These are phyloP conservation scores for Leccinum barrowsii DNA, from an alignment of 768 basidiomycete genomes.

Conservation along the genomic window DNA sequence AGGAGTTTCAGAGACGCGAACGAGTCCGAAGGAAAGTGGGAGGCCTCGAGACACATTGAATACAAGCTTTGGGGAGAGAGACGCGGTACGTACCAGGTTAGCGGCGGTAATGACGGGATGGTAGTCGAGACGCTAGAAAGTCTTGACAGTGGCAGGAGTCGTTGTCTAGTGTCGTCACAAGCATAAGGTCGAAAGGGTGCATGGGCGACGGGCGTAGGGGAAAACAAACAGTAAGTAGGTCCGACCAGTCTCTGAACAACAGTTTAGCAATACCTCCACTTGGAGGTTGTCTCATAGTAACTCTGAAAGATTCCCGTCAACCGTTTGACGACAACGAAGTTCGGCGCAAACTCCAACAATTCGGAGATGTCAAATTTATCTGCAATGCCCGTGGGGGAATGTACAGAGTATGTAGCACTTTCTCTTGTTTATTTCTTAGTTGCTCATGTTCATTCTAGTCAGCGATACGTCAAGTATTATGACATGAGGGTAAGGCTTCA, in stretches of 20 bases:
- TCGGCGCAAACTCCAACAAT: constrained; percentile 79
- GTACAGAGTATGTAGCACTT: constrained; percentile 47
- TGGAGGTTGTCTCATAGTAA: constrained; percentile 79
- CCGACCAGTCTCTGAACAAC: constrained; percentile 7
- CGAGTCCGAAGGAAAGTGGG: constrained; percentile 85
- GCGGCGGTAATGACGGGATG: constrained; percentile 42
- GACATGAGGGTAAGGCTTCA: constrained; percentile 67
- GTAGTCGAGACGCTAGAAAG: too few relatives aligned
- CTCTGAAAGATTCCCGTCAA: constrained; percentile 68
- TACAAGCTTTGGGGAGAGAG: neutral
- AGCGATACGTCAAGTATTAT: constrained; percentile 90
- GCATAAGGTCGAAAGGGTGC: too few relatives aligned
- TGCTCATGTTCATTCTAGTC: constrained; percentile 42
- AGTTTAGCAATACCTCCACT: constrained; percentile 49
- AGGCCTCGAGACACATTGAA: constrained; percentile 53
- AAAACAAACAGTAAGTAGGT: too few relatives aligned
- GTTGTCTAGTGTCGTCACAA: too few relatives aligned
- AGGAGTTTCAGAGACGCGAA: constrained; percentile 85
- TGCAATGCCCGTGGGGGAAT: constrained; percentile 64
- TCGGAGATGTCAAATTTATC: constrained; percentile 79
- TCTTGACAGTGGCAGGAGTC: too few relatives aligned
- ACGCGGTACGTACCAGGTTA: constrained; percentile 62
- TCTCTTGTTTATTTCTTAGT: neutral
- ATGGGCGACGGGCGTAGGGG: too few relatives aligned
- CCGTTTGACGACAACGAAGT: constrained; percentile 83